A percentile compares a stretch with the other conserved stretches of the same genome.
Evolutionary conservation across 306 rosid genomes (phyloP).

Genomic region (Hippophae rhamnoides): DNA sequence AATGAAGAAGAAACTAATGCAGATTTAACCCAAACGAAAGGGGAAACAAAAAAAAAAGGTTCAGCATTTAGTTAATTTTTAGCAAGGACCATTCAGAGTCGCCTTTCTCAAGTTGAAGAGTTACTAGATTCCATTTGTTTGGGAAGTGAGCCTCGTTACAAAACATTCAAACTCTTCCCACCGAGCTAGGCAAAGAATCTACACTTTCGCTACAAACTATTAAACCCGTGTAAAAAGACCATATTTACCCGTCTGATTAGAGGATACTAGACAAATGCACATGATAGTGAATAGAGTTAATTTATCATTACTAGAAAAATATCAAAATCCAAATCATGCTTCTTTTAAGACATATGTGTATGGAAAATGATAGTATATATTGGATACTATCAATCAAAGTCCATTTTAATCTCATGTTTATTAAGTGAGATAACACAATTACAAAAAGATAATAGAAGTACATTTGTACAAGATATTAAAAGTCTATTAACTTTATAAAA

Average conservation of each 20-base stretch:
- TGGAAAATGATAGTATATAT: no score
- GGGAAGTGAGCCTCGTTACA: constrained; percentile 53
- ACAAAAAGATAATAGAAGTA: no score
- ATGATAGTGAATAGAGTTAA: constrained; percentile 16
- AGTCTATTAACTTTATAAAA: no score
- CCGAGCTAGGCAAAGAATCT: constrained; percentile 40
- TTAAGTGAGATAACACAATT: no score
- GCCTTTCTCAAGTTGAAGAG: constrained; percentile 22
- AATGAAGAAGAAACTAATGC: neutral
- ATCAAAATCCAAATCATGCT: neutral
- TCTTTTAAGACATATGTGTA: no score
- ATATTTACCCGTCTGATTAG: constrained; percentile 17
- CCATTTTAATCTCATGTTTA: no score
- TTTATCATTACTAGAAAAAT: neutral
- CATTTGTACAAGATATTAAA: no score
- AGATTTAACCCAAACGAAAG: neutral
- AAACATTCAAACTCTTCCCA: constrained; percentile 46
- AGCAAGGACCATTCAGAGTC: constrained; percentile 34
- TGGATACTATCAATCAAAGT: fast-evolving
- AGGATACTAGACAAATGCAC: constrained; percentile 25
- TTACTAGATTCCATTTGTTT: constrained; percentile 37
- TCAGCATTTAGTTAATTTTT: neutral
- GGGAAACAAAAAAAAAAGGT: neutral
- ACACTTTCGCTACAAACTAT: constrained; percentile 17
- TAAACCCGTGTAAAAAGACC: constrained; percentile 32